Conservation (phyloP, 2,329 filamentous ascomycete genomes). For the Lasiodiplodia gonubiensis region DNA sequence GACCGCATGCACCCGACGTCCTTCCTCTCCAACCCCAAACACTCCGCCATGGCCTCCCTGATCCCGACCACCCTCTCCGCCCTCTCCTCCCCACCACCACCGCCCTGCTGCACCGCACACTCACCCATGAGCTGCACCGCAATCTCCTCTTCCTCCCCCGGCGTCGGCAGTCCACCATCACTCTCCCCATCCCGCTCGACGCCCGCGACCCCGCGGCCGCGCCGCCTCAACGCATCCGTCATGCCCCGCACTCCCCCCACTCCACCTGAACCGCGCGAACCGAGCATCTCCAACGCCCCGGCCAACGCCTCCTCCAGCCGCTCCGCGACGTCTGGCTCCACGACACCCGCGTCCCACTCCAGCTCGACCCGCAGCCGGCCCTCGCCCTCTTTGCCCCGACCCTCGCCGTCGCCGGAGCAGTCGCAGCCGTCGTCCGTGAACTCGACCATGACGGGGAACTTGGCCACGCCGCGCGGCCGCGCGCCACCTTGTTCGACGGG, state of each 20-base stretch:
- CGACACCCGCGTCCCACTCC: conserved; percentile 11
- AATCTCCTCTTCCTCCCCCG: conserved; percentile 2
- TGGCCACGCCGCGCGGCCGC: conserved; percentile 14
- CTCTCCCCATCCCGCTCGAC: not conserved
- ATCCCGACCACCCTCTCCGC: conserved; percentile 1
- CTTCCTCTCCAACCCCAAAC: conserved; percentile 9
- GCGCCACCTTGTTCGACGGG: not conserved
- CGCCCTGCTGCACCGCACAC: not conserved
- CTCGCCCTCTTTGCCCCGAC: too few relatives aligned
- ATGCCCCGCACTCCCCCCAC: not conserved
- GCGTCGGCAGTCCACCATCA: conserved; percentile 2
- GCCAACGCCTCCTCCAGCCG: conserved; percentile 1
- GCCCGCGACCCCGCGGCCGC: not conserved
- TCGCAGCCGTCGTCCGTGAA: conserved; percentile 26
- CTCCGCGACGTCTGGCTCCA: not conserved
- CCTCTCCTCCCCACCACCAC: not conserved
- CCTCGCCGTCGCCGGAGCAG: too few relatives aligned
- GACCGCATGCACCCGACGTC: conserved; percentile 13
- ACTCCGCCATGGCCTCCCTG: conserved; percentile 11
- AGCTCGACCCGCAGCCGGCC: conserved; percentile 5
- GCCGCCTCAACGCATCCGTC: not conserved
- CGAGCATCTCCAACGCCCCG: conserved; percentile 9
- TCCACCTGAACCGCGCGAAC: not conserved
- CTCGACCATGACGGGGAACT: conserved; percentile 30
- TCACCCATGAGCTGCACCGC: not conserved